phyloP scores from a whole-genome alignment of 2,329 filamentous ascomycete genomes.

The Metarhizium guizhouense region DNA sequence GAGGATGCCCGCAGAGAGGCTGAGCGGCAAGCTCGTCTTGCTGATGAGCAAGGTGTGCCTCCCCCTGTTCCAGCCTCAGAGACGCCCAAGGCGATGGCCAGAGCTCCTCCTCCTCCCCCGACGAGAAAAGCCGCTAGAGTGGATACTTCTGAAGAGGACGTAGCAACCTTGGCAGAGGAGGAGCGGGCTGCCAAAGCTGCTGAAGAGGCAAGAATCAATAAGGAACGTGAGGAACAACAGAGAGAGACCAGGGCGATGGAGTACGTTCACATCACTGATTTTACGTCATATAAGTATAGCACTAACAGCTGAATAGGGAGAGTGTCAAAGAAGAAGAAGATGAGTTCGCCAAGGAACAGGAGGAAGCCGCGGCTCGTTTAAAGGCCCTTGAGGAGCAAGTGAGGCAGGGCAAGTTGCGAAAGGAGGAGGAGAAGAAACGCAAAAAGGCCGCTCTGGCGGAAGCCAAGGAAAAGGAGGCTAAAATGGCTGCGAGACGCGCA shows the following conservation, averaged over 20 bases:
- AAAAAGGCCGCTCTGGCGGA: conserved; percentile 84
- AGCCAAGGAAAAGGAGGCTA: conserved; percentile 79
- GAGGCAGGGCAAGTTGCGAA: conserved; percentile 85
- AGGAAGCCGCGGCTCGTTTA: conserved; percentile 73
- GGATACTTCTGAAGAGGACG: conserved; percentile 48
- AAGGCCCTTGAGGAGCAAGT: conserved; percentile 91
- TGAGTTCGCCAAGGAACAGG: conserved; percentile 69
- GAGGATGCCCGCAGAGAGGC: conserved; percentile 84
- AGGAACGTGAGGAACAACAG: conserved; percentile 69
- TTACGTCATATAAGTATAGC: background rate
- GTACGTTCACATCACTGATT: conserved; percentile 49
- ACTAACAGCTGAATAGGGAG: conserved; percentile 44
- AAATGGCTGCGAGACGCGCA: conserved; percentile 73
- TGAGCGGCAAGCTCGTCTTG: conserved; percentile 74
- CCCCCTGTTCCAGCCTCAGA: conserved; percentile 48
- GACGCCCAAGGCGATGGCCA: conserved; percentile 36
- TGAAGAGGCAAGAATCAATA: conserved; percentile 56
- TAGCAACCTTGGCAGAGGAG: conserved; percentile 48
- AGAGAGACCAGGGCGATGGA: conserved; percentile 67
- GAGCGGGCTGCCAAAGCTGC: conserved; percentile 47
- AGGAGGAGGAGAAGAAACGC: conserved; percentile 88
- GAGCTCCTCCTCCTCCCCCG: conserved; percentile 71
- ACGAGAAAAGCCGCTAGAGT: conserved; percentile 58
- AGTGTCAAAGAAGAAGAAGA: conserved; percentile 68
- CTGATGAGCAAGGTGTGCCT: conserved; percentile 63